These are phyloP conservation scores for Grigorovia humatica DNA, from an alignment of 805 yeast genomes.

Conservation along the genomic window DNA sequence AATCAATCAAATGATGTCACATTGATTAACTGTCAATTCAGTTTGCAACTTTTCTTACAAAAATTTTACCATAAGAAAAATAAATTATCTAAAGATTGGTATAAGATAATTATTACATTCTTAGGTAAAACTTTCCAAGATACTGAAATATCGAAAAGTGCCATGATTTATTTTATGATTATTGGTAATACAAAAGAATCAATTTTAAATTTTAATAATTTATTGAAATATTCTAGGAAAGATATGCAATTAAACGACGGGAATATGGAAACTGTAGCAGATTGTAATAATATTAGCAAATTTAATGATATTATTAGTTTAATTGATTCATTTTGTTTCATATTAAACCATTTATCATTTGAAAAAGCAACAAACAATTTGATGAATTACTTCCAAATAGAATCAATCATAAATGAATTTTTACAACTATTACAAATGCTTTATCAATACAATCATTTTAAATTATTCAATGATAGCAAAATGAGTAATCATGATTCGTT, in stretches of 20 bases:
- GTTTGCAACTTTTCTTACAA: conserved; percentile 23
- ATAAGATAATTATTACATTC: conserved; percentile 24
- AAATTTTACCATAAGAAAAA: conserved; percentile 5
- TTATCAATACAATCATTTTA: conserved; percentile 10
- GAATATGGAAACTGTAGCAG: background rate
- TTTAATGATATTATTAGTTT: conserved; percentile 32
- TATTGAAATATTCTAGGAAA: conserved; percentile 32
- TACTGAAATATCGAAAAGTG: conserved; percentile 26
- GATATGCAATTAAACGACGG: conserved; percentile 27
- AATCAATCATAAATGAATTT: conserved; percentile 6
- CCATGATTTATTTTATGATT: conserved; percentile 26
- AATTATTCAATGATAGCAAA: conserved; percentile 3
- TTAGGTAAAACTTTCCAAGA: conserved; percentile 40
- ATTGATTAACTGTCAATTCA: conserved; percentile 25
- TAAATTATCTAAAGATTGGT: conserved; percentile 10
- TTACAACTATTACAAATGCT: conserved; percentile 8
- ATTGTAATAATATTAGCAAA: conserved; percentile 8
- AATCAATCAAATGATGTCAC: conserved; percentile 24
- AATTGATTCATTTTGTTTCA: conserved; percentile 19
- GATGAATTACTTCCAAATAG: conserved; percentile 12
- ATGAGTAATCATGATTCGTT: conserved; percentile 9
- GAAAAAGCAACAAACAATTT: conserved; percentile 5
- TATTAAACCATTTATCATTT: conserved; percentile 8
- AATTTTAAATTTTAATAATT: conserved; percentile 31
- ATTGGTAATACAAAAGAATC: conserved; percentile 18